Conservation (phyloP, 2,329 filamentous ascomycete species). For the Hypoxylon sp. region DNA sequence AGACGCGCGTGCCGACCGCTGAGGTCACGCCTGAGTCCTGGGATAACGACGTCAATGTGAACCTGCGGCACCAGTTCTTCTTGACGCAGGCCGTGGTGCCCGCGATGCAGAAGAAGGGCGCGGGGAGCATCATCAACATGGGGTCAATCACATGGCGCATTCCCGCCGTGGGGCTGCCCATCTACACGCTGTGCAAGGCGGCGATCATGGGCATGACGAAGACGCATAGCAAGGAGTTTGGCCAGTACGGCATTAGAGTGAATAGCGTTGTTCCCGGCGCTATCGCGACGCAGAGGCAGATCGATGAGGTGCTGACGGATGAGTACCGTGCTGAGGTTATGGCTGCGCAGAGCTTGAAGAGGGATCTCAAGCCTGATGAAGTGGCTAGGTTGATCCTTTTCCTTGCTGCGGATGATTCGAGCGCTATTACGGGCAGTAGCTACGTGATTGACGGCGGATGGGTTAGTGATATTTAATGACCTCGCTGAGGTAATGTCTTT, state of each 20-base stretch:
- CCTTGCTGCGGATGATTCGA: constrained; percentile 62
- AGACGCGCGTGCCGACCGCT: constrained; percentile 51
- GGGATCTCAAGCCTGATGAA: constrained; percentile 59
- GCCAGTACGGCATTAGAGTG: constrained; percentile 56
- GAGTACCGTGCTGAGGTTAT: constrained; percentile 58
- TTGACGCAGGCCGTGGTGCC: constrained; percentile 59
- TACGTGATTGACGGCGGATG: constrained; percentile 58
- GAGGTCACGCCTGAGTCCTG: constrained; percentile 60
- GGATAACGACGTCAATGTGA: constrained; percentile 61
- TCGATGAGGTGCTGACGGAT: constrained; percentile 60
- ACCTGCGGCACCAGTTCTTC: constrained; percentile 63
- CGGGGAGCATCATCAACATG: constrained; percentile 60
- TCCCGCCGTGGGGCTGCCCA: constrained; percentile 52
- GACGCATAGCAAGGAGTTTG: constrained; percentile 58
- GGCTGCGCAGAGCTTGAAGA: constrained; percentile 60
- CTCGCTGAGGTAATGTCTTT: neutral
- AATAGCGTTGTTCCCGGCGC: constrained; percentile 66
- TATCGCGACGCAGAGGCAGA: constrained; percentile 63
- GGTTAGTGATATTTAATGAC: constrained; percentile 50
- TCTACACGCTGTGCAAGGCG: constrained; percentile 59
- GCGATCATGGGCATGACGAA: constrained; percentile 59
- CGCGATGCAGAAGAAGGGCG: constrained; percentile 51
- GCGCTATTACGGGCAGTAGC: constrained; percentile 62
- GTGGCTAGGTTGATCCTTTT: constrained; percentile 64
- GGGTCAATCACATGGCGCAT: constrained; percentile 59